A percentile compares a stretch with the other conserved stretches of the same genome.
These are phyloP conservation scores for Groenewaldozyma salmanticensis DNA, from an alignment of 805 yeast genomes.

Conservation along the genomic window DNA sequence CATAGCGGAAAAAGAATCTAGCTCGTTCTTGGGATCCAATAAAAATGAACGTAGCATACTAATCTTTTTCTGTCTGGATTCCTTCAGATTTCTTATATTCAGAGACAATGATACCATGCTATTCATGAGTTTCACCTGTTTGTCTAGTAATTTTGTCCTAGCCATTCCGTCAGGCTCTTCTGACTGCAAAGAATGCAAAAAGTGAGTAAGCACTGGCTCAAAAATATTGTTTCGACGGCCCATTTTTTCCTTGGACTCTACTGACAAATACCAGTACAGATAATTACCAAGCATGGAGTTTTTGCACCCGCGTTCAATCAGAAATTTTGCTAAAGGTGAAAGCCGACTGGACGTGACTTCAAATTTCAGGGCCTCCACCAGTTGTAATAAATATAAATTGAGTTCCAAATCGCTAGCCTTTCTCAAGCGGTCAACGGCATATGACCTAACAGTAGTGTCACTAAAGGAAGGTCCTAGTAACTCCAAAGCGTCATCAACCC, in stretches of 20 bases:
- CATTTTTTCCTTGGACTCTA: slow-evolving; percentile 66
- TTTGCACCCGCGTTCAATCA: slow-evolving; percentile 59
- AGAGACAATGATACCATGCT: slow-evolving; percentile 57
- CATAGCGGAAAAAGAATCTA: slow-evolving; percentile 41
- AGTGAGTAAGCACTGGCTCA: slow-evolving; percentile 39
- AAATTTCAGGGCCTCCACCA: slow-evolving; percentile 84
- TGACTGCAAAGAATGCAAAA: slow-evolving; percentile 29
- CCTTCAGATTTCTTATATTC: slow-evolving; percentile 55
- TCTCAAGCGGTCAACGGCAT: slow-evolving; percentile 78
- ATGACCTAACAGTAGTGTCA: slow-evolving; percentile 64
- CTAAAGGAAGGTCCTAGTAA: slow-evolving; percentile 69
- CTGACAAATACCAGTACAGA: slow-evolving; percentile 86
- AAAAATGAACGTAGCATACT: slow-evolving; percentile 56
- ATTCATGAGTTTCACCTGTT: slow-evolving; percentile 63
- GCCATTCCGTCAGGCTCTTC: slow-evolving; percentile 24
- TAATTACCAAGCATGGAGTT: slow-evolving; percentile 66
- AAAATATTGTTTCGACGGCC: slow-evolving; percentile 30
- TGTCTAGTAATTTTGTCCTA: slow-evolving; percentile 29
- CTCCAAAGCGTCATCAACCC: slow-evolving; percentile 79
- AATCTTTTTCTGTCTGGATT: slow-evolving; percentile 65
- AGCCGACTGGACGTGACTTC: slow-evolving; percentile 33
- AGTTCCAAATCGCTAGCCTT: slow-evolving; percentile 74
- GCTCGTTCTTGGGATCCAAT: slow-evolving; percentile 36
- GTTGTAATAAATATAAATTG: slow-evolving; percentile 71
- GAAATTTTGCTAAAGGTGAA: slow-evolving; percentile 38